Percentiles rank a stretch among this genome's conserved stretches.
These are phyloP conservation scores for Wickerhamiella dianesei DNA, from an alignment of 805 yeast genomes.

Conservation along the genomic window DNA sequence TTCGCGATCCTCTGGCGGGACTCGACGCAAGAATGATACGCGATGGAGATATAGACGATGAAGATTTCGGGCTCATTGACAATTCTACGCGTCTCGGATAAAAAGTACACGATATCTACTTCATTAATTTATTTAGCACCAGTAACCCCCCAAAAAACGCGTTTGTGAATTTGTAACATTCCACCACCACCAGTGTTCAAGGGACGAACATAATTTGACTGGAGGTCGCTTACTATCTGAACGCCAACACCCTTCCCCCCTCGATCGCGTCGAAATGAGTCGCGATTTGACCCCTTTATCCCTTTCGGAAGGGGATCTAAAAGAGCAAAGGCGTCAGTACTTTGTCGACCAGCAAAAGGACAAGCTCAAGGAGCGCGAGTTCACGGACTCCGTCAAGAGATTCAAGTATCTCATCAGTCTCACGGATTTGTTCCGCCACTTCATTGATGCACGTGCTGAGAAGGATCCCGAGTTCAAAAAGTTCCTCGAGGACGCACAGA, in stretches of 20 bases:
- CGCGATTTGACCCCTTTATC: conserved; percentile 12
- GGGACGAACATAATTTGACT: neutral
- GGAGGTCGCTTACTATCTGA: too few species aligned
- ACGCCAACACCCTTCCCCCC: neutral
- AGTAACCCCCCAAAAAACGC: neutral
- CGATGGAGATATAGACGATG: conserved; percentile 21
- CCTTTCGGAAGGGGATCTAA: conserved; percentile 13
- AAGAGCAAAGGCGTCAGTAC: conserved; percentile 19
- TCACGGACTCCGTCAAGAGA: conserved; percentile 58
- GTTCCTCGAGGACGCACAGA: conserved; percentile 22
- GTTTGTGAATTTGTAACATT: neutral
- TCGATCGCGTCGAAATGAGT: neutral
- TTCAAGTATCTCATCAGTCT: conserved; percentile 69
- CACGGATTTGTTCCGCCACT: conserved; percentile 78
- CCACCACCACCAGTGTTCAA: neutral
- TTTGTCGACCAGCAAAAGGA: conserved; percentile 21
- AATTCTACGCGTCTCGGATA: conserved; percentile 17
- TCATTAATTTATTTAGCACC: neutral
- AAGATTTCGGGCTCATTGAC: conserved; percentile 19
- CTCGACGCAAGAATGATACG: conserved; percentile 22
- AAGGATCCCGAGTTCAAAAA: conserved; percentile 51
- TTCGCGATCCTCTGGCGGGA: conserved; percentile 1
- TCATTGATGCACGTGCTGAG: conserved; percentile 67
- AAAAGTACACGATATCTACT: too few species aligned
- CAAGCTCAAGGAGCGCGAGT: conserved; percentile 21